Base-by-base conservation (phyloP, 257 asterid species). In the Penstemon barbatus region DNA sequence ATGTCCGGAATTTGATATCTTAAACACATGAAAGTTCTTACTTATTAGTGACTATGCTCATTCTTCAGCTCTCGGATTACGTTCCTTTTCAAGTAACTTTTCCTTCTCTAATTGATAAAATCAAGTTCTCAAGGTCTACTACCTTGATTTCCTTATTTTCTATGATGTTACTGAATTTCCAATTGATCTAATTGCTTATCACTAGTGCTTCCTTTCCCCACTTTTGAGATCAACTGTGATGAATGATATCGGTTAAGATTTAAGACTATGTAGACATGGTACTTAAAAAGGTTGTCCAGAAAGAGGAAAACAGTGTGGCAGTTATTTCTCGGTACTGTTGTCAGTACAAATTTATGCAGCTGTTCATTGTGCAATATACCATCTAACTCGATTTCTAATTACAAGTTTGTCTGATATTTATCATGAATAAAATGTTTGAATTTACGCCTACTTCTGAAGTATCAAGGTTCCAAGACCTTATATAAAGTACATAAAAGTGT, bases 291-390 rank as follows among this genome's bases (percentile, higher is more conserved):
- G 19, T 65, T 50, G 51, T 15, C 38, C 41, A 7, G 40, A 18
- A 54, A 66, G 53, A 53, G 63, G 13, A 54, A 38, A 58, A 70
- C 19, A 12, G 52, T 49, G 65, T 39, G 33, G 45, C 18, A 49
- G 44, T 65, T 57, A 25, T 18, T 18, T 50, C 33, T 8, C 42
- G n/a, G 41, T 61, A n/a, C 11, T 12, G 44, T 62, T n/a, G 9
- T 15, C 15, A 2, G 63, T 11, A 18, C 7, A 46, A 15, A 10
- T 48, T 42, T 38, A 44, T 57, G 53, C 63, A 53, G 36, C 54
- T 43, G 43, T 18, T 53, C 43, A 33, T 38, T 40, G 25, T 66
- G 15, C 61, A 51, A 18, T 48, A 13, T 53, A 18, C 19, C n/a
- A 4, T 38, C 62, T 37, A 63, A 38, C 49, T 4, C 38, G 6